Evolutionary conservation across 257 asterid species (phyloP), one percentile per base, ranked within the genome.

Genomic region (Craterostigma plantagineum): DNA sequence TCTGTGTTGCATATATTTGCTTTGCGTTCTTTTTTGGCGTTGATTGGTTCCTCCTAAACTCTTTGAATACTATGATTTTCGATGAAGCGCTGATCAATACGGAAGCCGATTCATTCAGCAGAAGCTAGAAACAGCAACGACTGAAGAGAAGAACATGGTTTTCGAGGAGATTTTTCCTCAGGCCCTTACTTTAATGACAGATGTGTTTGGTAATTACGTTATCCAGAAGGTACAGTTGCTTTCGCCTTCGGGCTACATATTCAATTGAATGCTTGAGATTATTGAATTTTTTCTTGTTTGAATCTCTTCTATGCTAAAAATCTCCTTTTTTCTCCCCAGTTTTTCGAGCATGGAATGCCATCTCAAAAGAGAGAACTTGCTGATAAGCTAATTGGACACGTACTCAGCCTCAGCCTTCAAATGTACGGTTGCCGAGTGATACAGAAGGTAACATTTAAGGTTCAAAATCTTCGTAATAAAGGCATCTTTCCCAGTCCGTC

Each of bases 71-170:
- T 10, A 11, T 16, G 46, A 36, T 55, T 43, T 55, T 23, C 57
- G 18, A 43, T 23, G 33, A 60, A 86, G 97, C 38, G 76, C 91
- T 34, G 97, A 86, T 55, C 97, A 86, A 52, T 86, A 86, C 66
- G 97, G 97, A 55, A 86, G 97, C 62, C 86, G 97, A 17, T 87
- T 87, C 66, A 87, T 87, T 56, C 97, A 87, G 52, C 97, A 87
- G 43, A 87, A 81, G 66, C 85, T 87, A 45, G 97, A 87, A 74
- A 82, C 92, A 57, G 93, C 97, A 41, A 81, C 93, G 9, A 38
- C 57, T 0, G 91, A 81, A 54, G 94, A 86, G 76, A 86, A 81
- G 64, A 68, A 61, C 73, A 86, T 81, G 87, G 92, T 86, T 49
- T 86, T 86, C 38, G 61, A 76, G 63, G 97, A 86, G 63, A 86